Base-by-base conservation (phyloP, 192 early-diverging fungal species). In the Rhizoclosmatium globosum region DNA sequence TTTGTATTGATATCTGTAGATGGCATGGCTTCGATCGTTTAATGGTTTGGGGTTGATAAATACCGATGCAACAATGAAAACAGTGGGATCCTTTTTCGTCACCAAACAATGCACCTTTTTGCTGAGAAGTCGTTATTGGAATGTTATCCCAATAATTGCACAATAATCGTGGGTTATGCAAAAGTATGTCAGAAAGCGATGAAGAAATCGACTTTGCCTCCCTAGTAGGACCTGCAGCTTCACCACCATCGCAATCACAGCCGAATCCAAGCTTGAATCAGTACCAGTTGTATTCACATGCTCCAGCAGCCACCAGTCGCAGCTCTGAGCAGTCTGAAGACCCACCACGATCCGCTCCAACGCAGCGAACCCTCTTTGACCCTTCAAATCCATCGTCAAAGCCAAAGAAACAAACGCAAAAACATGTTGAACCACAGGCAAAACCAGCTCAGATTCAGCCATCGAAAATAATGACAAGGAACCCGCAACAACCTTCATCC, bases 201-300 rank as follows among this genome's bases (percentile, higher is more conserved):
- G 69, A 71, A 19, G 69, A 71, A 48, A 56, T 71, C 13, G 69
- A 71, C 38, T 71, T 71, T 68, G 67, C 67, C 7, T 44, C 31
- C 31, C 31, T 31, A 31, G 64, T 39, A 0, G 31, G 31, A 31
- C 53, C n/a, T 57, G 53, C n/a, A 11, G 53, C n/a, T 57, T 57
- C 61, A 39, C 7, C 21, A 23, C 9, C 61, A 0, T 38, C 21
- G 0, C 61, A 53, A 53, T 13, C 61, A 39, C 61, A 64, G n/a
- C 61, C 9, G 39, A 64, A n/a, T n/a, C 61, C 61, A 64, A 7
- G 7, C 39, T 39, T 64, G 61, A 64, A 64, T 39, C 21, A 11
- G 53, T 11, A 11, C 53, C 53, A 31, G 31, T 31, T 31, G 31
- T 31, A 31, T 31, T 31, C 31, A 23, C 31, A 9, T 9, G 19